Evolutionary conservation across 306 rosid species (phyloP).

Genomic region (Glycine tomentella): DNA sequence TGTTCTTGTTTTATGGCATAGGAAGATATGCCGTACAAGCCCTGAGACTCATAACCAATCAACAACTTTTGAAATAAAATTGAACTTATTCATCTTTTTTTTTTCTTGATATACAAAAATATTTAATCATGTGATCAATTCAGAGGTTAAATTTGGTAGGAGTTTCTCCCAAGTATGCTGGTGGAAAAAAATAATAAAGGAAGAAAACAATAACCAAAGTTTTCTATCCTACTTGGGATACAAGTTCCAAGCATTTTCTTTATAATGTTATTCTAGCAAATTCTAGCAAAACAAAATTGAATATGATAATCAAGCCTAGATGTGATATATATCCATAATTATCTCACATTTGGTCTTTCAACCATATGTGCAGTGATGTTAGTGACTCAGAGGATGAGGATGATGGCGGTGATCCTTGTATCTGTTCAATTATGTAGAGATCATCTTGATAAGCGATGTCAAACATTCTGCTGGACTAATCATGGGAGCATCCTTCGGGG

Average conservation of each 20-base stretch:
- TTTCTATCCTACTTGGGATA: slow-evolving; percentile 22
- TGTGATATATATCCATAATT: background rate
- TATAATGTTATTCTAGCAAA: background rate
- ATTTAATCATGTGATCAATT: slow-evolving; percentile 7
- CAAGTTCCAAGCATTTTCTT: slow-evolving; percentile 8
- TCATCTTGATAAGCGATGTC: slow-evolving; percentile 37
- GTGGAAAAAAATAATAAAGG: slow-evolving; percentile 4
- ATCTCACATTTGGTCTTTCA: slow-evolving; percentile 40
- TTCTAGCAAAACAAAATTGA: slow-evolving; percentile 7
- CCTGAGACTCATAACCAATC: background rate
- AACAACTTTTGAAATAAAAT: background rate
- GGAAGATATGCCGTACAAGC: background rate
- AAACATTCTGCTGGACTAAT: slow-evolving; percentile 46
- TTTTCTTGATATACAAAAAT: background rate
- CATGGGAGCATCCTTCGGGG: background rate
- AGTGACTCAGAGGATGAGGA: slow-evolving; percentile 77
- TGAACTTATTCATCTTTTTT: background rate
- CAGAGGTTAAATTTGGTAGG: slow-evolving; percentile 26
- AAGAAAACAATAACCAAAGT: background rate
- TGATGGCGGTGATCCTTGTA: slow-evolving; percentile 63
- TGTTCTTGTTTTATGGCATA: background rate
- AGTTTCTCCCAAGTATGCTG: slow-evolving; percentile 3
- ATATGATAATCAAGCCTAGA: slow-evolving; percentile 6
- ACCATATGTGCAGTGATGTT: slow-evolving; percentile 64
- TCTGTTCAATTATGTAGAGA: slow-evolving; percentile 75